Evolutionary conservation across 768 basidiomycete genomes (phyloP).

Genomic region (Boletellus ananiceps): DNA sequence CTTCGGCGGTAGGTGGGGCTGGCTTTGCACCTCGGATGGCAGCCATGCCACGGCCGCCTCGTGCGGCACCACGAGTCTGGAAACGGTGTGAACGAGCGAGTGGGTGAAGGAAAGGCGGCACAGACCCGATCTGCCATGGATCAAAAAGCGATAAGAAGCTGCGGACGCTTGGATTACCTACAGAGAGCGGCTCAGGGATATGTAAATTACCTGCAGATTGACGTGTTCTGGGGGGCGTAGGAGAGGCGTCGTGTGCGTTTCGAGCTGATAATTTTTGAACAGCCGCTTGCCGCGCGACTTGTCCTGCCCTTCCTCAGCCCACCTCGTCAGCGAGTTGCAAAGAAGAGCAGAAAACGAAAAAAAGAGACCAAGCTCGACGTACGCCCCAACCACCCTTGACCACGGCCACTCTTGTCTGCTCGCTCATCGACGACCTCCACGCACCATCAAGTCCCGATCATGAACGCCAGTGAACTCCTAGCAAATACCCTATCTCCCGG

Average conservation of each 20-base stretch:
- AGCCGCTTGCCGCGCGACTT: constrained; percentile 33
- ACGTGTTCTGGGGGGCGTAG: constrained; percentile 14
- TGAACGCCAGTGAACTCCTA: constrained; percentile 90
- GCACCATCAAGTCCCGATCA: constrained; percentile 38
- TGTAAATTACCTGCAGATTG: constrained; percentile 18
- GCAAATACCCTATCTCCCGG: constrained; percentile 90
- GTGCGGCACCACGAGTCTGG: constrained; percentile 57
- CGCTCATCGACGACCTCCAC: constrained; percentile 20
- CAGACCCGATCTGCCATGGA: constrained; percentile 33
- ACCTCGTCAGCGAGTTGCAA: constrained; percentile 21
- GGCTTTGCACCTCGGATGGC: constrained; percentile 21
- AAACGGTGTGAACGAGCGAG: constrained; percentile 22
- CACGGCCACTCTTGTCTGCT: constrained; percentile 12
- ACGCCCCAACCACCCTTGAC: constrained; percentile 11
- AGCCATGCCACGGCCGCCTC: constrained; percentile 44
- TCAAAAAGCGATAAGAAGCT: constrained; percentile 6
- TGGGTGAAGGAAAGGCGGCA: background rate
- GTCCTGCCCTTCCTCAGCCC: constrained; percentile 25
- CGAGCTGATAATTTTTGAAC: constrained; percentile 28
- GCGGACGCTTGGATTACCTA: constrained; percentile 13
- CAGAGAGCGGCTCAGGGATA: background rate
- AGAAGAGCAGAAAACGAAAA: constrained; percentile 1
- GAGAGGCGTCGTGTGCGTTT: constrained; percentile 7
- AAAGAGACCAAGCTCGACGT: constrained; percentile 12
- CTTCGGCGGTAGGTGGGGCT: constrained; percentile 14